Evolutionary conservation across 148 eudicot genomes (phyloP), one percentile per base, ranked within the genome.

Genomic region (Nepenthes gracilis): DNA sequence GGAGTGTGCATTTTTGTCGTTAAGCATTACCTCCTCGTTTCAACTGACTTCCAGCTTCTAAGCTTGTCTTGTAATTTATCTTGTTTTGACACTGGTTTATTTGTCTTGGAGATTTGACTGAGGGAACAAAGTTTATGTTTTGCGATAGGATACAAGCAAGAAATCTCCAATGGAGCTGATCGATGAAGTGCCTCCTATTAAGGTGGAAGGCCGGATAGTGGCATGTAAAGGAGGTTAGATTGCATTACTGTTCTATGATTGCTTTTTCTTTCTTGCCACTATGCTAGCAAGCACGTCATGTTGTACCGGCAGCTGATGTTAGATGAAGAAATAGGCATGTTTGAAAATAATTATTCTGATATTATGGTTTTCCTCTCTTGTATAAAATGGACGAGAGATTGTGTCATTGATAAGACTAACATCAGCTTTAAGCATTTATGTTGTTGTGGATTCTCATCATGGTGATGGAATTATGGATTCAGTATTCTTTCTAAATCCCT

Each of bases 151-250:
- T 62, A 82, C 84, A 53, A 84, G 83, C 73, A 82, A 85, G 71
- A 93, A 86, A 71, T 88, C 98, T 66, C 98, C 98, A 10, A 93
- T 93, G 98, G 87, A 88, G 81, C 75, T 93, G 82, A 88, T 93
- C 58, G 80, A 81, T 66, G 96, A 93, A 76, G 88, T 88, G 69
- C 95, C 96, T 67, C 96, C 98, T 32, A 93, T 93, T 60, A 93
- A 88, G 80, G 96, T 88, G 66, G 85, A 88, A 33, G 96, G 80
- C 60, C 77, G 98, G 78, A 86, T 82, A 62, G 98, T 59, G 67
- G 95, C 77, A 40, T 93, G 98, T 58, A 96, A 93, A 82, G 98
- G 96, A 84, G 96, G 98, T 84, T 43, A 54, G 77, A 70, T 60
- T 36, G 12, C 1, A 32, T 69, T 61, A 59, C 33, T 45, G 5